Percentiles rank a stretch among this genome's conserved stretches.
phyloP scores from a whole-genome alignment of 306 rosid genomes.

The Ceratonia siliqua region DNA sequence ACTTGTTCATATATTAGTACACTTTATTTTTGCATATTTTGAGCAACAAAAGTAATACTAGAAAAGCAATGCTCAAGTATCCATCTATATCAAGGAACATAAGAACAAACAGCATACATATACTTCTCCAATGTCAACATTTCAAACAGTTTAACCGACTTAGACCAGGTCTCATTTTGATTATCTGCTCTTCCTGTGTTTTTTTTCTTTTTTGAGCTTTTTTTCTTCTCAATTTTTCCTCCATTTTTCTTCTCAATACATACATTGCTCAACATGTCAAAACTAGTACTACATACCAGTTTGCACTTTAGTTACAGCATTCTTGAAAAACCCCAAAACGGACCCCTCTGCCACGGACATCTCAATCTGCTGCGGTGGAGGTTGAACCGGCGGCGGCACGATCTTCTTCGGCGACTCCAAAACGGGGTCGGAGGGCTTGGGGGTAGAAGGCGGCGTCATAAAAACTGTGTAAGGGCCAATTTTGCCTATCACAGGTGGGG shows the following conservation, averaged over 20 bases:
- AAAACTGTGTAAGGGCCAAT: conserved; percentile 98
- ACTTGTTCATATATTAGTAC: not conserved
- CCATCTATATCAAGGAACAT: not conserved
- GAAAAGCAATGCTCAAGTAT: not conserved
- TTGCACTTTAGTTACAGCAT: conserved; percentile 77
- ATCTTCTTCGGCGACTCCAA: conserved; percentile 72
- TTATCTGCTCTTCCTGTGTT: not conserved
- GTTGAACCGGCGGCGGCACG: conserved; percentile 61
- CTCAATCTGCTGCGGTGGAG: conserved; percentile 82
- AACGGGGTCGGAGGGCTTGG: conserved; percentile 51
- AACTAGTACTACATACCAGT: conserved; percentile 49
- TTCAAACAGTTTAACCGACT: conserved; percentile 16
- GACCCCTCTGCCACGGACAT: conserved; percentile 50
- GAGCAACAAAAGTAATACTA: conserved; percentile 7
- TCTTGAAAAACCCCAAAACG: conserved; percentile 61
- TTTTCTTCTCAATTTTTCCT: not conserved
- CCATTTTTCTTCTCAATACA: not conserved
- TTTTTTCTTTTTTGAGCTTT: not conserved
- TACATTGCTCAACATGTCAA: conserved; percentile 9
- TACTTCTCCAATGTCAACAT: not conserved
- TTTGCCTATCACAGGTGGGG: conserved; percentile 90
- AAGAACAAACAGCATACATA: not conserved
- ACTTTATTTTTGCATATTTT: not conserved
- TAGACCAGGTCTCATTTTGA: not conserved
- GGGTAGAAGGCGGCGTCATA: conserved; percentile 93